Base-by-base conservation (phyloP, 1,284 basidiomycete genomes). In the Tilletia setariae region DNA sequence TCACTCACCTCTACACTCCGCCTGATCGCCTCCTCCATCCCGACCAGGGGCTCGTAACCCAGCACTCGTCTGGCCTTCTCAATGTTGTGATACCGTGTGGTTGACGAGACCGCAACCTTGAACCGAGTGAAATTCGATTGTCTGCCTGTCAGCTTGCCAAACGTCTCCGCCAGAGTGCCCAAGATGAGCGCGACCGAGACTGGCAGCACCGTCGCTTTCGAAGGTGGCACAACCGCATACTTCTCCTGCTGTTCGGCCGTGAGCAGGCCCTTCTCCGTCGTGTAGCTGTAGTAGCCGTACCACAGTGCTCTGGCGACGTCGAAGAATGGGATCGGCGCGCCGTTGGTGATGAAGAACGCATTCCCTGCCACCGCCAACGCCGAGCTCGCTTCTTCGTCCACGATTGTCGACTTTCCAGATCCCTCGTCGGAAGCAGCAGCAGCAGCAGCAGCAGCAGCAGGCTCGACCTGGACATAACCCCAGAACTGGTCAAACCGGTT, bases 321-420 rank as follows among this genome's bases (percentile, higher is more conserved):
- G 95, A 95, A 98, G 85, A 98, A 98, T 80, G 91, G 91, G 68
- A 91, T 87, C 1, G 94, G 95, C 83, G 98, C 94, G 72, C 94
- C 94, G 81, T 98, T 98, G 70, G 94, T 96, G 84, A 99, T 93
- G 86, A 95, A 96, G 86, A 96, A 99, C 0, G 87, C 92, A 83
- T 98, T 91, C 0, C 96, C 96, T 2, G 93, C 94, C 44, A 97
- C 91, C 72, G 89, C 86, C 16, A 93, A 85, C 6, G 28, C 28
- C 35, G 35, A 40, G 35, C 11, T 40, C 11, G 35, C 35, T 11
- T 40, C 35, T 40, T 40, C 35, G 35, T 40, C 35, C 11, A 40
- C 35, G 43, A 9, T 19, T 40, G 11, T 40, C 35, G 35, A 40
- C 11, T 40, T 40, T 30, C 35, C 56, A 35, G 28, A n/a, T 30